Evolutionary conservation across 2,329 filamentous ascomycete genomes (phyloP).

Genomic region (Aureobasidium lini): DNA sequence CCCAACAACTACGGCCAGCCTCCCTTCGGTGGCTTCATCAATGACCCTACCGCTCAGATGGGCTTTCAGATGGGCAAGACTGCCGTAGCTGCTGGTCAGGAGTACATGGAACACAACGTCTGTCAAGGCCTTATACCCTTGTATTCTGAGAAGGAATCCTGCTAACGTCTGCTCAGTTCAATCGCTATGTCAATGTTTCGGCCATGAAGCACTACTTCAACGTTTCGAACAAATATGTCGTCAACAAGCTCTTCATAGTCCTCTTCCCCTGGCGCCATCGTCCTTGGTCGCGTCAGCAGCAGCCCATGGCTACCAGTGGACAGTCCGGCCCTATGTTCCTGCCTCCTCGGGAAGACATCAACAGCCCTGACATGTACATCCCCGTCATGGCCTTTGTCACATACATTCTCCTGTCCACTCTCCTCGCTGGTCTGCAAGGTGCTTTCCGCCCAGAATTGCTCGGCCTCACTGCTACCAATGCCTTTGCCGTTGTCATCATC

Average conservation of each 20-base stretch:
- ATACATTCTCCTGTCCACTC: conserved; percentile 87
- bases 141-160: neutral
- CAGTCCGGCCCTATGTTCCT: conserved; percentile 59
- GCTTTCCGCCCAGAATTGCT: conserved; percentile 91
- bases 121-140: conserved; percentile 25
- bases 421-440: conserved; percentile 81
- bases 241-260: conserved; percentile 86
- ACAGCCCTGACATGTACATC: conserved; percentile 99
- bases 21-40: conserved; percentile 87
- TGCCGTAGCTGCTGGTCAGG: conserved; percentile 83
- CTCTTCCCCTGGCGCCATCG: conserved; percentile 97
- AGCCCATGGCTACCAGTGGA: conserved; percentile 49
- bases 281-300: conserved; percentile 91
- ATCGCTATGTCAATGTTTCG: conserved; percentile 81
- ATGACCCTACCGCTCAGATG: conserved; percentile 89
- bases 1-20: conserved; percentile 36
- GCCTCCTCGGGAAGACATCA: conserved; percentile 88
- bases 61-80: conserved; percentile 90
- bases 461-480: conserved; percentile 78
- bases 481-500: conserved; percentile 71
- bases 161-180: conserved; percentile 44
- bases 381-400: conserved; percentile 96
- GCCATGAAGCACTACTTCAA: conserved; percentile 99
- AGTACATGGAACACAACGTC: conserved; percentile 94
- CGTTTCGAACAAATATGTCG: conserved; percentile 93